These are phyloP conservation scores for Ceratocystis huliohia DNA, from an alignment of 2,329 filamentous ascomycete species.

Conservation along the genomic window DNA sequence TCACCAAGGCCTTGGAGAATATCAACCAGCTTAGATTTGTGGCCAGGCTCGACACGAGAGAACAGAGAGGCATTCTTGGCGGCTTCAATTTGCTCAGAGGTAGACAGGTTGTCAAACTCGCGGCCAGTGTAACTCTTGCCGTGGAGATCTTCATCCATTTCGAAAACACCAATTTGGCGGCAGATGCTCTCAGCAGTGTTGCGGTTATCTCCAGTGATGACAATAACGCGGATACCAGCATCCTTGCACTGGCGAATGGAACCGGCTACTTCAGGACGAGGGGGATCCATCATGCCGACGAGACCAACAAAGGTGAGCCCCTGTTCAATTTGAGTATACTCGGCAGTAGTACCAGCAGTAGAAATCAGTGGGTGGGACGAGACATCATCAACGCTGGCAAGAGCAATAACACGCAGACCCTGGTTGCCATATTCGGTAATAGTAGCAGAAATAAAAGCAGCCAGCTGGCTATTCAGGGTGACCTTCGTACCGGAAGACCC, in stretches of 20 bases:
- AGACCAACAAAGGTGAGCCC: slow-evolving; percentile 89
- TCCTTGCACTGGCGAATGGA: slow-evolving; percentile 83
- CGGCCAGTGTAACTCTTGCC: slow-evolving; percentile 94
- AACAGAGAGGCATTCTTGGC: slow-evolving; percentile 81
- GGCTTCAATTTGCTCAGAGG: slow-evolving; percentile 67
- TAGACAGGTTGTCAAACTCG: slow-evolving; percentile 77
- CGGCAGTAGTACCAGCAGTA: slow-evolving; percentile 65
- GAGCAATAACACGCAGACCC: slow-evolving; percentile 85
- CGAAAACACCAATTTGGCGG: slow-evolving; percentile 91
- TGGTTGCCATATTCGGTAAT: slow-evolving; percentile 82
- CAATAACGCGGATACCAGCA: slow-evolving; percentile 90
- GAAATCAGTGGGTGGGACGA: slow-evolving; percentile 55
- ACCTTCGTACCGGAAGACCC: slow-evolving; percentile 70
- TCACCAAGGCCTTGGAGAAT: slow-evolving; percentile 84
- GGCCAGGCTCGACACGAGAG: slow-evolving; percentile 85
- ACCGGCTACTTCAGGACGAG: slow-evolving; percentile 74
- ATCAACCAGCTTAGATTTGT: slow-evolving; percentile 97
- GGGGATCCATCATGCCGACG: slow-evolving; percentile 92
- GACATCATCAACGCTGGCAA: slow-evolving; percentile 72
- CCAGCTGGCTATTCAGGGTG: slow-evolving; percentile 54
- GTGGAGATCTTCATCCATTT: slow-evolving; percentile 61
- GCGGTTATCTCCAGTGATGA: slow-evolving; percentile 96
- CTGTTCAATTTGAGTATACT: slow-evolving; percentile 82
- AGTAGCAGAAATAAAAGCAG: slow-evolving; percentile 60
- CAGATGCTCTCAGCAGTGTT: slow-evolving; percentile 97